phyloP scores from a whole-genome alignment of 805 yeast species.

The Candida rishiriensis region DNA sequence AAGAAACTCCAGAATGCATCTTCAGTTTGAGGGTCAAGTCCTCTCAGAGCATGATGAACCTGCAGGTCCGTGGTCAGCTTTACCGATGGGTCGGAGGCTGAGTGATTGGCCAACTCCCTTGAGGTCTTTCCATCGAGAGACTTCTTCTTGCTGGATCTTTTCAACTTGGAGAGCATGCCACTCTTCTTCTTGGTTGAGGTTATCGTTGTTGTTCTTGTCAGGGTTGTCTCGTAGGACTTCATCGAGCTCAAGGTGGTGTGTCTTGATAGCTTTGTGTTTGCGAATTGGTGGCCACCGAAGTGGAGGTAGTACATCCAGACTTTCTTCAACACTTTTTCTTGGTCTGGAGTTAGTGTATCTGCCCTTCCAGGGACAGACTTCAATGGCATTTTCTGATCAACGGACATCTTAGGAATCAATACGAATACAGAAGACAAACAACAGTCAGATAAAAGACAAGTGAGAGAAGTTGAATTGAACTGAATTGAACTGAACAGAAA shows the following conservation, averaged over 20 bases:
- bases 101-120: conserved; percentile 18
- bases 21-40: conserved; percentile 49
- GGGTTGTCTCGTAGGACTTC: conserved; percentile 18
- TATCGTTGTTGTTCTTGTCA: conserved; percentile 5
- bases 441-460: no score
- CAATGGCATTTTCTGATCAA: not conserved
- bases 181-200: conserved; percentile 27
- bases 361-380: conserved; percentile 36
- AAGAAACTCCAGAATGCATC: conserved; percentile 53
- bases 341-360: conserved; percentile 45
- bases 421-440: no score
- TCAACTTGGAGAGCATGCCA: conserved; percentile 26
- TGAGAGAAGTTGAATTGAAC: no score
- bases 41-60: conserved; percentile 47
- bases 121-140: conserved; percentile 18
- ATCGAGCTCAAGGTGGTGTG: conserved; percentile 25
- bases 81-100: conserved; percentile 25
- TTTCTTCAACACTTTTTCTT: conserved; percentile 63
- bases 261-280: conserved; percentile 14
- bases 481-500: no score
- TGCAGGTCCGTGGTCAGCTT: conserved; percentile 29
- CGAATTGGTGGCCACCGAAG: conserved; percentile 46
- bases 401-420: no score
- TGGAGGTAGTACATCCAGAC: conserved; percentile 64
- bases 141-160: conserved; percentile 21